A percentile compares a stretch with the other conserved stretches of the same genome.
These are phyloP conservation scores for Mitragyna speciosa DNA, from an alignment of 257 asterid genomes.

Conservation along the genomic window DNA sequence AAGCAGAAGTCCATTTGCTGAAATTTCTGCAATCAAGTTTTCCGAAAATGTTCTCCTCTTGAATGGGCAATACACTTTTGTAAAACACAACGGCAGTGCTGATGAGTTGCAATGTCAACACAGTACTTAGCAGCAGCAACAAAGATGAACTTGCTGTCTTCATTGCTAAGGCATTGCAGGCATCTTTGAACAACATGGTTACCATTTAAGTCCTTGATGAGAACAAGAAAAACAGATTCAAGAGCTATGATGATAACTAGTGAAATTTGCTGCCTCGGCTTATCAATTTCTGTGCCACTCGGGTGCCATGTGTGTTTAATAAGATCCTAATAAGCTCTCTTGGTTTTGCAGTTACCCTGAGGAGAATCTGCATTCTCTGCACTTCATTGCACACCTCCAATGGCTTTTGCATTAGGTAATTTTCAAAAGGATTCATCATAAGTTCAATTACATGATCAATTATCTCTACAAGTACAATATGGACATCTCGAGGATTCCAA, in stretches of 20 bases:
- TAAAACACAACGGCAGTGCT: slow-evolving; percentile 90
- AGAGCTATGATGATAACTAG: slow-evolving; percentile 70
- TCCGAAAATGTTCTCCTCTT: slow-evolving; percentile 67
- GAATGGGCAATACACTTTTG: slow-evolving; percentile 83
- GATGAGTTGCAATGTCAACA: slow-evolving; percentile 87
- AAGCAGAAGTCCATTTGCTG: slow-evolving; percentile 70
- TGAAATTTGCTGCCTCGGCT: slow-evolving; percentile 60
- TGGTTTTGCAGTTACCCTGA: slow-evolving; percentile 65
- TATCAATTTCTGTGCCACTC: slow-evolving; percentile 94
- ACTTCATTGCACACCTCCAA: slow-evolving; percentile 88
- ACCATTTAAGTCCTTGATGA: slow-evolving; percentile 83
- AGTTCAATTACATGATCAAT: slow-evolving; percentile 74
- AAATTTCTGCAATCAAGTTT: slow-evolving; percentile 61
- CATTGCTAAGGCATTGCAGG: slow-evolving; percentile 71
- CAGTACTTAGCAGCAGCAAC: slow-evolving; percentile 84
- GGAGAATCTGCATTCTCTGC: slow-evolving; percentile 70
- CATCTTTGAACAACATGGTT: slow-evolving; percentile 90
- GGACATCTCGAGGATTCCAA: slow-evolving; percentile 57
- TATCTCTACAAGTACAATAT: slow-evolving; percentile 66
- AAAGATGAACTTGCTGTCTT: slow-evolving; percentile 86
- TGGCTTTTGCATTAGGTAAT: slow-evolving; percentile 90
- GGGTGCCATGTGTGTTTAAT: slow-evolving; percentile 88
- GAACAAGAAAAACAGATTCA: slow-evolving; percentile 84
- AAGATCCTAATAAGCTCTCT: slow-evolving; percentile 83
- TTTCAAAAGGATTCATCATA: slow-evolving; percentile 92